Percentiles rank a stretch among this genome's conserved stretches.
Evolutionary conservation across 108 stramenopile species (phyloP).

Genomic region (Phaeodactylum tricornutum): DNA sequence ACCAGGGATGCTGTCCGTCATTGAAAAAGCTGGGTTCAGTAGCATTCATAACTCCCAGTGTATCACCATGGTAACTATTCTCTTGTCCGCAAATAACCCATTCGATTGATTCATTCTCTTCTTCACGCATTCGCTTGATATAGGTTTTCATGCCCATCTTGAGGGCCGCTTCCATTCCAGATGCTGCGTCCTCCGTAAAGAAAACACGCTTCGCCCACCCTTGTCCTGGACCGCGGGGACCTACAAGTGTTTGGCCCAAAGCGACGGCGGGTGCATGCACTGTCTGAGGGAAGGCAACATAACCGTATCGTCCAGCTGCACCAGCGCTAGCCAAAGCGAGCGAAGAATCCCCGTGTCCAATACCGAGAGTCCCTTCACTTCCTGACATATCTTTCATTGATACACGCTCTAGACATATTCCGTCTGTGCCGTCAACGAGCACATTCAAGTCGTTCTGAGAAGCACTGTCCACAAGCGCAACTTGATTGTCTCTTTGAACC

Average conservation of each 20-base stretch:
- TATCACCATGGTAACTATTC: slow-evolving; percentile 22
- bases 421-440: slow-evolving; percentile 3
- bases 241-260: slow-evolving; percentile 4
- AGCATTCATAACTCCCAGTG: slow-evolving; percentile 15
- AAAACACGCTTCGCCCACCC: slow-evolving; percentile 14
- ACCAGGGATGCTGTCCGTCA: slow-evolving; percentile 21
- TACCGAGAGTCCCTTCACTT: slow-evolving; percentile 13
- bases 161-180: slow-evolving; percentile 16
- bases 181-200: slow-evolving; percentile 15
- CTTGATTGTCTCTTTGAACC: slow-evolving; percentile 5
- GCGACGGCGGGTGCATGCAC: slow-evolving; percentile 10
- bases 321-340: slow-evolving; percentile 11
- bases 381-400: slow-evolving; percentile 8
- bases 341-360: slow-evolving; percentile 16
- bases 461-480: slow-evolving; percentile 14
- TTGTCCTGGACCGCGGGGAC: slow-evolving; percentile 8
- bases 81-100: slow-evolving; percentile 9
- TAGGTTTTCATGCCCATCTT: slow-evolving; percentile 21
- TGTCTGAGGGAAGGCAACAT: slow-evolving; percentile 15
- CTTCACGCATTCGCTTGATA: slow-evolving; percentile 7
- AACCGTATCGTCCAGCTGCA: slow-evolving; percentile 16
- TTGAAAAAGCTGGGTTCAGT: slow-evolving; percentile 20
- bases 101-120: background rate
- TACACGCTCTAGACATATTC: slow-evolving; percentile 1
- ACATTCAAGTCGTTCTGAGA: slow-evolving; percentile 9